Percentiles rank a stretch among this genome's conserved stretches.
phyloP scores from a whole-genome alignment of 192 early-diverging fungal genomes.

The Funneliformis mosseae region DNA sequence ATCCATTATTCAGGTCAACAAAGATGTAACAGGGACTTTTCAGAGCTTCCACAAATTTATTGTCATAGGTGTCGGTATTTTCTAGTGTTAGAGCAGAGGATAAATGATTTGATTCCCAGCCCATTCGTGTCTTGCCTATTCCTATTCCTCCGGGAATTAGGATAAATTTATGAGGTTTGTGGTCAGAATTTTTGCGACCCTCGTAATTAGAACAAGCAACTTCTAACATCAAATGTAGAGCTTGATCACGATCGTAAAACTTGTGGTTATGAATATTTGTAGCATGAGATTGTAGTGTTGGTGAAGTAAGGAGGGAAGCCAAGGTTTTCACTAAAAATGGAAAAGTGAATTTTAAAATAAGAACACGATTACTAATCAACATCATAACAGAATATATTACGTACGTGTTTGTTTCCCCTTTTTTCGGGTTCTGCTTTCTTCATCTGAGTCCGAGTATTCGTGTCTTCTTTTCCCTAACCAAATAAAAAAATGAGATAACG shows the following conservation, averaged over 20 bases:
- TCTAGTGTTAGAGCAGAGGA: background rate
- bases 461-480: too few species aligned
- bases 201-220: background rate
- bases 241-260: slow-evolving; percentile 20
- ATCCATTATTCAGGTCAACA: slow-evolving; percentile 24
- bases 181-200: background rate
- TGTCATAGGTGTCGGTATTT: slow-evolving; percentile 8
- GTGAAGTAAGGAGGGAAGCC: background rate
- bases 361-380: slow-evolving; percentile 7
- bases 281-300: background rate
- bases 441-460: too few species aligned
- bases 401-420: too few species aligned
- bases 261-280: slow-evolving; percentile 5
- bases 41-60: slow-evolving; percentile 22
- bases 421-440: too few species aligned
- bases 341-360: slow-evolving; percentile 11
- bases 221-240: background rate
- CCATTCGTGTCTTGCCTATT: slow-evolving; percentile 31
- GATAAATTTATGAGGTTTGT: slow-evolving; percentile 25
- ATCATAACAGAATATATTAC: slow-evolving; percentile 16
- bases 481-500: too few species aligned
- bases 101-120: slow-evolving; percentile 20
- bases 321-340: slow-evolving; percentile 16
- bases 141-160: slow-evolving; percentile 30
- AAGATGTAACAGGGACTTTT: slow-evolving; percentile 1